Percentiles rank a stretch among this genome's conserved stretches.
phyloP scores from a whole-genome alignment of 768 basidiomycete genomes.

The Saitozyma podzolica region DNA sequence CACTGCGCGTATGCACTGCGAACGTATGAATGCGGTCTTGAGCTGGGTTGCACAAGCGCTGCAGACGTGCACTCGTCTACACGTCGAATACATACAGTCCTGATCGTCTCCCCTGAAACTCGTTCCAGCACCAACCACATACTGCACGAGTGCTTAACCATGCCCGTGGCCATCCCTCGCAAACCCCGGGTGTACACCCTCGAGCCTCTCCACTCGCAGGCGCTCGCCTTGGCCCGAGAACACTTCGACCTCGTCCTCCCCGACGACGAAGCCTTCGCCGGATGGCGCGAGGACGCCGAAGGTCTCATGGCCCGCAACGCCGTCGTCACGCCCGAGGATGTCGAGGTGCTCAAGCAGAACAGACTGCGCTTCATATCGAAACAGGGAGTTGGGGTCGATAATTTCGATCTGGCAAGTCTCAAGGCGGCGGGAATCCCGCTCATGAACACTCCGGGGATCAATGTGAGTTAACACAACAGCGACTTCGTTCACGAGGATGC shows the following conservation, averaged over 20 bases:
- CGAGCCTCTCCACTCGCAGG: slow-evolving; percentile 7
- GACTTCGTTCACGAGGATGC: background rate
- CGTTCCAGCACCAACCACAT: background rate
- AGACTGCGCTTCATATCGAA: slow-evolving; percentile 20
- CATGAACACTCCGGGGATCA: slow-evolving; percentile 30
- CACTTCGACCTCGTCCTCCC: slow-evolving; percentile 11
- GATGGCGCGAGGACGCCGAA: slow-evolving; percentile 14
- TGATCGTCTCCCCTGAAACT: no score
- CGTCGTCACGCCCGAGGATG: slow-evolving; percentile 7
- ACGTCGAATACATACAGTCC: no score
- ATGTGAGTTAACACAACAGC: slow-evolving; percentile 14
- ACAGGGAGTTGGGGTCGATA: slow-evolving; percentile 27
- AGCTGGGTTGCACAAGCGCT: no score
- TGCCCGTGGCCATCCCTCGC: background rate
- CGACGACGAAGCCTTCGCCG: slow-evolving; percentile 4
- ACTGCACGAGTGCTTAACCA: background rate
- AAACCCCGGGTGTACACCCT: slow-evolving; percentile 19
- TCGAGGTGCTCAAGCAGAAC: slow-evolving; percentile 7
- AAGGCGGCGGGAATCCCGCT: slow-evolving; percentile 13
- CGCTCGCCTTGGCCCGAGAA: background rate
- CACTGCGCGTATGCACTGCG: no score
- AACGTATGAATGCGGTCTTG: no score
- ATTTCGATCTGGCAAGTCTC: slow-evolving; percentile 14
- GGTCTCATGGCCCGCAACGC: slow-evolving; percentile 7
- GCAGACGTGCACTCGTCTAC: no score